A percentile compares a stretch with the other conserved stretches of the same genome.
phyloP scores from a whole-genome alignment of 148 eudicot genomes.

The Suaeda aralocaspica region DNA sequence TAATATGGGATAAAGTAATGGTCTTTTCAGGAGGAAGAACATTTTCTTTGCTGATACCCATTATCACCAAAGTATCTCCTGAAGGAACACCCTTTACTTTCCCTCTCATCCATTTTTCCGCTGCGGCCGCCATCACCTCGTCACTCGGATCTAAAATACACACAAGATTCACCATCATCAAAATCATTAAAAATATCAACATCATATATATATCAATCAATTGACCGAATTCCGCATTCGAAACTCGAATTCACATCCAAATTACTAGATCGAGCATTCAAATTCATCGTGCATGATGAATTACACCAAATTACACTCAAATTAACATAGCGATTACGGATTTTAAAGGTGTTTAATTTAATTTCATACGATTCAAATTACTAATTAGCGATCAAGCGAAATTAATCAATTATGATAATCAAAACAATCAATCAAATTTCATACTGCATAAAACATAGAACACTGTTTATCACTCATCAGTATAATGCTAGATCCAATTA shows the following conservation, averaged over 20 bases:
- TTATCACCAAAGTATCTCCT: slow-evolving; percentile 83
- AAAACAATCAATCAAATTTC: not conserved
- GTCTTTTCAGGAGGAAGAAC: slow-evolving; percentile 75
- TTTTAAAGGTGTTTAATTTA: not conserved
- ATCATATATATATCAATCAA: not conserved
- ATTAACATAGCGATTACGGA: not conserved
- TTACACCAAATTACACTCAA: not conserved
- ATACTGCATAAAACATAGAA: not conserved
- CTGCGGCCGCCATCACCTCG: slow-evolving; percentile 56
- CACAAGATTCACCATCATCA: not conserved
- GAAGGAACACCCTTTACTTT: slow-evolving; percentile 92
- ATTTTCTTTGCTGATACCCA: slow-evolving; percentile 61
- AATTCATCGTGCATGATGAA: slow-evolving; percentile 15
- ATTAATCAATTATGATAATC: not conserved
- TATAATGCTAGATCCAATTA: not conserved
- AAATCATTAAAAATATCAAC: not conserved
- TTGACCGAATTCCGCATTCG: not conserved
- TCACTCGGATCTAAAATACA: slow-evolving; percentile 25
- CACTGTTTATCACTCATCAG: not conserved
- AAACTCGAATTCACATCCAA: not conserved
- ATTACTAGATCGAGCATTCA: slow-evolving; percentile 21
- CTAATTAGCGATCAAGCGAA: not conserved
- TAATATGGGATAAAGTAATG: slow-evolving; percentile 68
- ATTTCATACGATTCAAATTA: not conserved
- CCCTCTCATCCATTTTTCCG: slow-evolving; percentile 74